These are phyloP conservation scores for Curvularia eragrostidis DNA, from an alignment of 2,329 filamentous ascomycete genomes.

Conservation along the genomic window DNA sequence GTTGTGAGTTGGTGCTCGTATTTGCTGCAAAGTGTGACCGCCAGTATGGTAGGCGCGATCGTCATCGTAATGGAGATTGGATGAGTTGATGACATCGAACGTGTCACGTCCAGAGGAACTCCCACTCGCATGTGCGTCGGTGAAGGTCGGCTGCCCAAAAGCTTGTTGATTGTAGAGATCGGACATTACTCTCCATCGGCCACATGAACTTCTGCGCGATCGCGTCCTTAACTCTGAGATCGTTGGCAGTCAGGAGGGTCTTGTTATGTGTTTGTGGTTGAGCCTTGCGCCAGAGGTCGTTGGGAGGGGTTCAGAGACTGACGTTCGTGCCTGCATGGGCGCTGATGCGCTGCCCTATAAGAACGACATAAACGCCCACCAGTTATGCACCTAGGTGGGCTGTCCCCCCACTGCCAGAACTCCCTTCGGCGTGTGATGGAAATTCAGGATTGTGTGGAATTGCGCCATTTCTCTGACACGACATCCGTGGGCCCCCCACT, in stretches of 20 bases:
- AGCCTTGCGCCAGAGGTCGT: constrained; percentile 21
- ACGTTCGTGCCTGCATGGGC: constrained; percentile 32
- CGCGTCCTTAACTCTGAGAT: constrained; percentile 13
- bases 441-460: constrained; percentile 28
- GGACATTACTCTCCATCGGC: constrained; percentile 51
- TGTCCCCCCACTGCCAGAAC: constrained; percentile 29
- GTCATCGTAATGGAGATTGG: constrained; percentile 38
- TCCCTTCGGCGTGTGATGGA: constrained; percentile 17
- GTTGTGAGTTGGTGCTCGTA: constrained; percentile 25
- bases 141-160: constrained; percentile 49
- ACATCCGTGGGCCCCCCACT: constrained; percentile 26
- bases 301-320: constrained; percentile 28
- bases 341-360: constrained; percentile 41
- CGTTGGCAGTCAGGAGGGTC: constrained; percentile 5
- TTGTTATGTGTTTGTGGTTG: constrained; percentile 24
- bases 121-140: constrained; percentile 46
- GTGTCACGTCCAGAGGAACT: constrained; percentile 51
- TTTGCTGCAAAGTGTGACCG: constrained; percentile 21
- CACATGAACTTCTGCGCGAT: constrained; percentile 20
- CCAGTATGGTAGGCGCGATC: constrained; percentile 32
- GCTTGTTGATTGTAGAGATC: constrained; percentile 39
- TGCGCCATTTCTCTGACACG: constrained; percentile 30
- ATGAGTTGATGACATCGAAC: constrained; percentile 38
- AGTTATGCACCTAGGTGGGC: constrained; percentile 26
- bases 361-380: constrained; percentile 28